Base-by-base conservation (phyloP, 352 stramenopile species). In the Globisporangium nodosum region DNA sequence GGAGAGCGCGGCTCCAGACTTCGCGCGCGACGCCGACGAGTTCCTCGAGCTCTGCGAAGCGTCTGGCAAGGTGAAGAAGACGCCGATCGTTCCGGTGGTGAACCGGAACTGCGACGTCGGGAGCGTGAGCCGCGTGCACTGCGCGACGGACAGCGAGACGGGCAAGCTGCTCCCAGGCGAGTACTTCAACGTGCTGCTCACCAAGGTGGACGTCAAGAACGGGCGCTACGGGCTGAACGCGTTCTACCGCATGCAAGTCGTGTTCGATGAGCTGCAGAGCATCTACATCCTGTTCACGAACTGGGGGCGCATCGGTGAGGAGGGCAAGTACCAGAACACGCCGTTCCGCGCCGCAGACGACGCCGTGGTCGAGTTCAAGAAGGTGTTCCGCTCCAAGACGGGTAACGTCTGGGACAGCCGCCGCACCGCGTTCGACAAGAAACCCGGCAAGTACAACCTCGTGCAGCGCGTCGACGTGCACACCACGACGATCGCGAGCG, bases 201-300 rank as follows among this genome's bases (percentile, higher is more conserved):
- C 78, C 18, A 92, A 92, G 59, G 80, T 90, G 15, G 80, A 92
- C 52, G 76, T 90, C 7, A 81, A 80, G 61, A 85, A 88, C 15
- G 80, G 80, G 0, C 74, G 73, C 18, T 84, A 84, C 42, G 82
- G 82, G 5, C 52, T 89, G 20, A 92, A 92, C 49, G 82, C 88
- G 5, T 92, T 90, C 30, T 92, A 92, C 49, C 69, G 75, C 0
- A 60, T 88, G 56, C 82, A 92, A 43, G 57, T 92, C 18, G 78
- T 89, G 5, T 66, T 78, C 24, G 79, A 92, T 47, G 60, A 82
- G 46, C 73, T 89, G 21, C 82, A 90, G 59, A 68, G 69, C n/a
- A 74, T 90, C 16, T 90, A 75, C 63, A 66, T 92, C 1, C 65
- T 92, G 20, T 90, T 92, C 58, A 88, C 80, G 16, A 94, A 96